Evolutionary conservation across 2,329 filamentous ascomycete species (phyloP).

Genomic region (Colletotrichum sp.): DNA sequence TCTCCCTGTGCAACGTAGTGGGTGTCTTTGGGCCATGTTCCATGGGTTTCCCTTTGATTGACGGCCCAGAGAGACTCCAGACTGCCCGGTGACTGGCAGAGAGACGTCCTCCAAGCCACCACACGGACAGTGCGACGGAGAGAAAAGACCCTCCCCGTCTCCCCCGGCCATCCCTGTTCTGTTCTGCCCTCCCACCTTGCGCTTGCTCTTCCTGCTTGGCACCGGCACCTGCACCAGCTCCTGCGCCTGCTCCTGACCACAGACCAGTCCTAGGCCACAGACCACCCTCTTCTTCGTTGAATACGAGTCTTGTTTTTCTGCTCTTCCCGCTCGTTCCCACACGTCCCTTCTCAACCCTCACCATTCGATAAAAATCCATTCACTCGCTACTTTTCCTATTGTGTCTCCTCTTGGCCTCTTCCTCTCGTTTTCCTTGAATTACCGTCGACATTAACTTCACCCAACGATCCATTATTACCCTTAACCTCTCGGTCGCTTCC

Average conservation of each 20-base stretch:
- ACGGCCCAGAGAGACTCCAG: neutral
- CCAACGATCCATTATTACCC: neutral
- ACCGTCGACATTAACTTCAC: neutral
- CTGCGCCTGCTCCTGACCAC: neutral
- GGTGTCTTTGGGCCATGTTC: neutral
- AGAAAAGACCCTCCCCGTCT: neutral
- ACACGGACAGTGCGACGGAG: constrained; percentile 12
- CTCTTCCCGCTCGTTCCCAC: constrained; percentile 6
- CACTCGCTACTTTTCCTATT: constrained; percentile 7
- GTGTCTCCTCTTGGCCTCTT: neutral
- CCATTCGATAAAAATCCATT: constrained; percentile 8
- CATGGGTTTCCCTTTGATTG: neutral
- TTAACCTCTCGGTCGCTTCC: neutral
- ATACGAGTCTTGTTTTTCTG: constrained; percentile 20
- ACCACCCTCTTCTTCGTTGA: constrained; percentile 1
- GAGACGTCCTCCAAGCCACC: constrained; percentile 5
- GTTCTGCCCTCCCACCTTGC: neutral
- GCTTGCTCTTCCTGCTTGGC: neutral
- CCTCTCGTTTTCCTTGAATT: neutral
- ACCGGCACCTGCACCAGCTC: neutral
- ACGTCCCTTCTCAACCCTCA: neutral
- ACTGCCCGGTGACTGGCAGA: neutral
- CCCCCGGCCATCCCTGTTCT: neutral
- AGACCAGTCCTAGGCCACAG: neutral
- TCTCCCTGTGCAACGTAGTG: neutral